Conservation (phyloP, 169 alveolate genomes). For the Eimeria mitis region DNA sequence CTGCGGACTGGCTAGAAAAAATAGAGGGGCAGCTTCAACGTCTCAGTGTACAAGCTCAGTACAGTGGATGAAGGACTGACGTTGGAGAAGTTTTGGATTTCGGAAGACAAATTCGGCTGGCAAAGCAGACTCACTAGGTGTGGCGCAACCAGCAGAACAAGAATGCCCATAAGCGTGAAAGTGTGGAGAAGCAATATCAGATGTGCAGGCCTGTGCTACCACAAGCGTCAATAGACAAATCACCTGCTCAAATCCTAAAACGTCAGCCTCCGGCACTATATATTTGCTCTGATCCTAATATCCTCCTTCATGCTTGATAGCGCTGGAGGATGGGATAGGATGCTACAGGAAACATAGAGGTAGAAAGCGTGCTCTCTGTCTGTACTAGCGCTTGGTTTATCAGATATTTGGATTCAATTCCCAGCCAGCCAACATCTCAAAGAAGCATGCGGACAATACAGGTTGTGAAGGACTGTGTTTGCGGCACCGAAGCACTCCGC, state of each 20-base stretch:
- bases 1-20: no score
- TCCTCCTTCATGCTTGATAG: no score
- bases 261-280: not conserved
- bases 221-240: not conserved
- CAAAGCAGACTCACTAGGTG: not conserved
- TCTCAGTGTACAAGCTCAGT: not conserved
- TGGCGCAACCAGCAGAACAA: not conserved
- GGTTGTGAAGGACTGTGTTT: no score
- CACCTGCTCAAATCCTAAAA: not conserved
- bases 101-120: not conserved
- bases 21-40: not conserved
- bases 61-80: not conserved
- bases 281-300: not conserved
- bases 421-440: no score
- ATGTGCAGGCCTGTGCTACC: not conserved
- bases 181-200: not conserved
- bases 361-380: no score
- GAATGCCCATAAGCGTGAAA: not conserved
- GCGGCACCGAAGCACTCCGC: no score
- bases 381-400: no score
- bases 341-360: no score
- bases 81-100: not conserved
- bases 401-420: no score
- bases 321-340: no score
- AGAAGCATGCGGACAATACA: no score